Percentiles rank a stretch among this genome's conserved stretches.
Conservation (phyloP, 2,329 filamentous ascomycete species). For the Trematosphaeria pertusa region DNA sequence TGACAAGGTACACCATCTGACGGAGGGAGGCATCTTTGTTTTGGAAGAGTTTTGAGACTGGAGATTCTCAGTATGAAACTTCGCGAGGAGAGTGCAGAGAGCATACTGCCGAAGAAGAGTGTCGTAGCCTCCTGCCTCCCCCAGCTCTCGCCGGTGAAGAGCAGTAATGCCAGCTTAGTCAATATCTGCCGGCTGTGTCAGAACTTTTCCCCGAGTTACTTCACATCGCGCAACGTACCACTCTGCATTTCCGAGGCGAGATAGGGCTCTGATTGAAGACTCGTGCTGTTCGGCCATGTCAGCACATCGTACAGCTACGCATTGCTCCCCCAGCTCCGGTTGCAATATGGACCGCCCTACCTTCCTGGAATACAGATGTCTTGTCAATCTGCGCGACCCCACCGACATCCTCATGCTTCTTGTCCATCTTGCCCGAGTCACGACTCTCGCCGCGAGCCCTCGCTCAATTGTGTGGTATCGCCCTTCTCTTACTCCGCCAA, state of each 20-base stretch:
- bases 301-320: slow-evolving; percentile 27
- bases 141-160: slow-evolving; percentile 97
- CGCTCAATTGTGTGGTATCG: slow-evolving; percentile 26
- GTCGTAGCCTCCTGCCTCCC: slow-evolving; percentile 96
- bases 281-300: slow-evolving; percentile 69
- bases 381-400: slow-evolving; percentile 96
- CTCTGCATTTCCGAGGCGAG: slow-evolving; percentile 95
- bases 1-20: slow-evolving; percentile 98
- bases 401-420: slow-evolving; percentile 98
- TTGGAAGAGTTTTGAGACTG: slow-evolving; percentile 91
- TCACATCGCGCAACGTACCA: slow-evolving; percentile 59
- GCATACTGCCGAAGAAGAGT: slow-evolving; percentile 87
- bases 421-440: slow-evolving; percentile 59
- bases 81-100: no score
- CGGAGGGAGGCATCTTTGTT: slow-evolving; percentile 98
- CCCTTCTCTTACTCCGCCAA: slow-evolving; percentile 41
- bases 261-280: slow-evolving; percentile 98
- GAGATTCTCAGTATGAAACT: no score
- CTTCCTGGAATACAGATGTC: slow-evolving; percentile 98
- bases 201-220: no score
- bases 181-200: slow-evolving; percentile 54
- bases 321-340: slow-evolving; percentile 6
- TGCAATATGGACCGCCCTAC: slow-evolving; percentile 58
- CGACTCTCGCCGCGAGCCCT: slow-evolving; percentile 33
- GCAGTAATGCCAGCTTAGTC: slow-evolving; percentile 94